A percentile compares a stretch with the other conserved stretches of the same genome.
These are phyloP conservation scores for Chlorella variabilis DNA, from an alignment of 163 green algal genomes.

Conservation along the genomic window DNA sequence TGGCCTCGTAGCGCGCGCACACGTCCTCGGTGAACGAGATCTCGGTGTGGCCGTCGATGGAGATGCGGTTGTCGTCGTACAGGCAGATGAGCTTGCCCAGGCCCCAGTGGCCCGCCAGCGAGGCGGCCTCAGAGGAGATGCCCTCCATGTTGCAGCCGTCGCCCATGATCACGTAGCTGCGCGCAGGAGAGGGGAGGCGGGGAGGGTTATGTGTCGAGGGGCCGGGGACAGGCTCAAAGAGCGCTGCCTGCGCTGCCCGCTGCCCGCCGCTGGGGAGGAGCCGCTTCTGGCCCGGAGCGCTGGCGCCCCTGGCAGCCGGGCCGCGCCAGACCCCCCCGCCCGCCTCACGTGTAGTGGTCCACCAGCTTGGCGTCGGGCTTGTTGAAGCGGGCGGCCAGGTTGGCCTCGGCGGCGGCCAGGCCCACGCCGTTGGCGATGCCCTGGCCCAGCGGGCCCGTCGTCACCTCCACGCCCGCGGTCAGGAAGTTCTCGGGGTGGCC, in stretches of 20 bases:
- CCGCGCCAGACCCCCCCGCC: not conserved
- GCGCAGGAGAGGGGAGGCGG: not conserved
- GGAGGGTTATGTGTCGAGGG: too few species aligned
- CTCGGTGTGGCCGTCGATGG: conserved; percentile 97
- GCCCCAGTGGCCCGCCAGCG: conserved; percentile 98
- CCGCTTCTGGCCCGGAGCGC: too few species aligned
- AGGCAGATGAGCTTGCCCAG: conserved; percentile 99
- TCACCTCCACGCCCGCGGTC: conserved; percentile 96
- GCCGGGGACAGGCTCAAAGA: not conserved
- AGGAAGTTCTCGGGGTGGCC: conserved; percentile 99
- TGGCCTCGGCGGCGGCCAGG: conserved; percentile 92
- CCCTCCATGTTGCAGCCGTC: conserved; percentile 99
- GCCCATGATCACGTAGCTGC: conserved; percentile 98
- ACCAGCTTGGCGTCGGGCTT: conserved; percentile 94
- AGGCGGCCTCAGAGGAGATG: conserved; percentile 97
- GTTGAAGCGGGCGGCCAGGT: conserved; percentile 99
- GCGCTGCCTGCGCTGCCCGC: too few species aligned
- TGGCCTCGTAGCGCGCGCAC: conserved; percentile 87
- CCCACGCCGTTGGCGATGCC: conserved; percentile 98
- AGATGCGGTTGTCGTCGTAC: conserved; percentile 99
- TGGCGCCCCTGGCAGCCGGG: too few species aligned
- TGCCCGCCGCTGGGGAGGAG: too few species aligned
- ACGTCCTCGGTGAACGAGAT: conserved; percentile 99
- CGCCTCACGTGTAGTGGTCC: conserved; percentile 97
- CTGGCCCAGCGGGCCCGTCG: conserved; percentile 97